phyloP scores from a whole-genome alignment of 176 grass and related monocot genomes.

The bread wheat (Triticum aestivum) region DNA sequence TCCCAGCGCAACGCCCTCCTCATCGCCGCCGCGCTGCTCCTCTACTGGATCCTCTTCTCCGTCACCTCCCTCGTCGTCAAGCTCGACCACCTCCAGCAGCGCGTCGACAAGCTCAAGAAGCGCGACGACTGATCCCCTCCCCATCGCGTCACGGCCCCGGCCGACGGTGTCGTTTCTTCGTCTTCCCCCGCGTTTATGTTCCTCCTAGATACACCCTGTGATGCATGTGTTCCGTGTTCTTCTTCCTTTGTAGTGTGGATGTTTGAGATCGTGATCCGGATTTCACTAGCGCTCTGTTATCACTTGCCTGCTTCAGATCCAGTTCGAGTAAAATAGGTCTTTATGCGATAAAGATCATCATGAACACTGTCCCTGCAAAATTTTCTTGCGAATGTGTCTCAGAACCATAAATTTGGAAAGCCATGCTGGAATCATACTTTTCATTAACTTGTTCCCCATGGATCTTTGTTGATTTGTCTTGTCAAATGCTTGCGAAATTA shows the following conservation, averaged over 20 bases:
- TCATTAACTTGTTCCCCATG: background rate
- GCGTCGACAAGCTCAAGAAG: slow-evolving; percentile 83
- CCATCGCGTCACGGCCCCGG: background rate
- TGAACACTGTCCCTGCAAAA: background rate
- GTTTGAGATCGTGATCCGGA: slow-evolving; percentile 8
- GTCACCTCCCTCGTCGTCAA: slow-evolving; percentile 73
- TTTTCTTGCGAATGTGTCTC: background rate
- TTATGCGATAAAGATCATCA: background rate
- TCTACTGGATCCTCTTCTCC: slow-evolving; percentile 93
- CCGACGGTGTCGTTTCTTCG: slow-evolving; percentile 4
- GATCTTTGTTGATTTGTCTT: background rate
- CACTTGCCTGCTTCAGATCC: slow-evolving; percentile 22
- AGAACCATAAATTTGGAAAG: background rate
- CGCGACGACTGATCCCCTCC: slow-evolving; percentile 51
- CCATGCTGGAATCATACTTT: background rate
- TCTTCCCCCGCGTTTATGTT: background rate
- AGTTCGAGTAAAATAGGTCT: slow-evolving; percentile 16
- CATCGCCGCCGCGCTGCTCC: slow-evolving; percentile 80
- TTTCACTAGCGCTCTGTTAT: slow-evolving; percentile 1
- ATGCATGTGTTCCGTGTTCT: background rate
- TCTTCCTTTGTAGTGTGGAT: background rate
- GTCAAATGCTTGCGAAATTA: background rate
- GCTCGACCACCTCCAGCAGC: slow-evolving; percentile 71
- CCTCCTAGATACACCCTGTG: slow-evolving; percentile 6
- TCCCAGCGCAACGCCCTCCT: slow-evolving; percentile 92